phyloP scores from a whole-genome alignment of 129 eudicot genomes.

The Escallonia herrerae region DNA sequence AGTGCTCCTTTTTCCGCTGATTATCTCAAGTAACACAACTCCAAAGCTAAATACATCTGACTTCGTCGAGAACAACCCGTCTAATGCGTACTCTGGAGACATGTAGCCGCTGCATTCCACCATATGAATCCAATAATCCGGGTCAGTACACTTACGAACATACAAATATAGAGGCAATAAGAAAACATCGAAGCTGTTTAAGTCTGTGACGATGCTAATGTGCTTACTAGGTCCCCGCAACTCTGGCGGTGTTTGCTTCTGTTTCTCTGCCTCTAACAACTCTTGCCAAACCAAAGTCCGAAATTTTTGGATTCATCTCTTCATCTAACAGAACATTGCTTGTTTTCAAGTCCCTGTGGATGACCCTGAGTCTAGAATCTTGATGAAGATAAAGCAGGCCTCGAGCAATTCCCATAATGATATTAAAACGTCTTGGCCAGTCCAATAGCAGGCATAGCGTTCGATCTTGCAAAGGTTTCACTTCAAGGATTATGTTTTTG shows the following conservation, averaged over 20 bases:
- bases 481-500: neutral
- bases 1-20: slow-evolving; percentile 41
- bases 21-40: slow-evolving; percentile 44
- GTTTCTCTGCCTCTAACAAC: slow-evolving; percentile 38
- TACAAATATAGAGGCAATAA: neutral
- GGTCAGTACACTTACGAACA: neutral
- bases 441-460: slow-evolving; percentile 11
- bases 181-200: neutral
- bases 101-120: slow-evolving; percentile 30
- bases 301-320: slow-evolving; percentile 37
- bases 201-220: neutral
- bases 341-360: slow-evolving; percentile 33
- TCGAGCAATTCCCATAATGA: slow-evolving; percentile 25
- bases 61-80: slow-evolving; percentile 34
- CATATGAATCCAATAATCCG: neutral
- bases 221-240: slow-evolving; percentile 39
- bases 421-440: slow-evolving; percentile 32
- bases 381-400: slow-evolving; percentile 30
- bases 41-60: slow-evolving; percentile 51
- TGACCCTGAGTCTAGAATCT: slow-evolving; percentile 26
- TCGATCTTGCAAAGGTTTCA: slow-evolving; percentile 12
- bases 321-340: slow-evolving; percentile 36
- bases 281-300: slow-evolving; percentile 46
- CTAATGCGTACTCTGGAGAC: slow-evolving; percentile 43
- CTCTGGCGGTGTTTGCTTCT: slow-evolving; percentile 29